These are phyloP conservation scores for Neurospora sublineolata DNA, from an alignment of 495 filamentous ascomycete species.

Conservation along the genomic window DNA sequence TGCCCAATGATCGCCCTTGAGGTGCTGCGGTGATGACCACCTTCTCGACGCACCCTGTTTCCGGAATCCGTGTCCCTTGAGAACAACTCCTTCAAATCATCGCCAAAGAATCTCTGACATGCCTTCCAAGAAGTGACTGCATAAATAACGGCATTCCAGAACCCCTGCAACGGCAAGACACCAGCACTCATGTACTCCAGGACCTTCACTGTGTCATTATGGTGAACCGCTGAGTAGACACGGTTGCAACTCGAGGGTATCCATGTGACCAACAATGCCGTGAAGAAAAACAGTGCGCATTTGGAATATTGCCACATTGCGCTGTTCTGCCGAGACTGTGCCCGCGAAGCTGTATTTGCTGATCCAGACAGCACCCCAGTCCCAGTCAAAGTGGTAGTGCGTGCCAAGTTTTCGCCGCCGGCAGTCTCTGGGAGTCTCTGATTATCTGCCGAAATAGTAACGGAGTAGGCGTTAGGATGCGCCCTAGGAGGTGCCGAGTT, in stretches of 20 bases:
- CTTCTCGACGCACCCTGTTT: not conserved
- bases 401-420: not conserved
- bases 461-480: slow-evolving; percentile 26
- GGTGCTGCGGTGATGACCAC: not conserved
- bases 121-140: slow-evolving; percentile 48
- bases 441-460: slow-evolving; percentile 33
- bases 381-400: not conserved
- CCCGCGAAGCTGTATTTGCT: slow-evolving; percentile 10
- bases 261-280: slow-evolving; percentile 74
- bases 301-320: slow-evolving; percentile 73
- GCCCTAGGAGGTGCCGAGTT: slow-evolving; percentile 5
- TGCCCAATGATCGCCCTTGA: not conserved
- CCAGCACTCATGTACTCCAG: slow-evolving; percentile 61
- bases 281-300: slow-evolving; percentile 77
- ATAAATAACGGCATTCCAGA: slow-evolving; percentile 81
- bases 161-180: slow-evolving; percentile 74
- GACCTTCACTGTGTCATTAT: slow-evolving; percentile 38
- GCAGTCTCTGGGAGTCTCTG: not conserved
- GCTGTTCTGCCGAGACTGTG: slow-evolving; percentile 17
- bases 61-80: not conserved
- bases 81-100: not conserved
- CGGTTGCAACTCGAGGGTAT: slow-evolving; percentile 73
- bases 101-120: slow-evolving; percentile 16
- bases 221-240: slow-evolving; percentile 54
- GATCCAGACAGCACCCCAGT: slow-evolving; percentile 1